phyloP scores from a whole-genome alignment of 176 grass and related monocot genomes.

The Echinochloa phyllopogon region DNA sequence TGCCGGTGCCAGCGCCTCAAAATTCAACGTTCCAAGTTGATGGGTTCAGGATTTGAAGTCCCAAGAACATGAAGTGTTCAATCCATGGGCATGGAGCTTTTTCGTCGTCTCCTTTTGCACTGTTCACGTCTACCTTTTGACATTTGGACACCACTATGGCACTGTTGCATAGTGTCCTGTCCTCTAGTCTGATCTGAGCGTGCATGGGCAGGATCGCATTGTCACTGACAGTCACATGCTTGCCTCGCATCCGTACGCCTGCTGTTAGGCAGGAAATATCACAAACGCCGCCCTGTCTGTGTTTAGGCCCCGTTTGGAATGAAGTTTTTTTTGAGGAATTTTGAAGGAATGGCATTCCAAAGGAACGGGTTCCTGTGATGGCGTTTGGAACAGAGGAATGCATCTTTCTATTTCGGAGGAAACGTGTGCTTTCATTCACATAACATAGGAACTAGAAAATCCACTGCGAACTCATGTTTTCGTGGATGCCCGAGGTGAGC shows the following conservation, averaged over 20 bases:
- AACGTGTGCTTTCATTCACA: no score
- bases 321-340: no score
- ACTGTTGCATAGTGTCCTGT: not conserved
- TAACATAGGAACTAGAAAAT: no score
- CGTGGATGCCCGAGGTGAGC: no score
- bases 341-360: no score
- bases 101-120: slow-evolving; percentile 31
- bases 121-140: slow-evolving; percentile 41
- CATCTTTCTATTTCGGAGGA: no score
- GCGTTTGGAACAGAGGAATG: no score
- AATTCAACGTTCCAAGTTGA: slow-evolving; percentile 46
- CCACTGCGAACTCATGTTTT: no score
- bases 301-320: no score
- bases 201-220: not conserved
- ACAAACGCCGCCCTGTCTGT: not conserved
- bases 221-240: slow-evolving; percentile 36
- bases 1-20: not conserved
- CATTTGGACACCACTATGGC: slow-evolving; percentile 10
- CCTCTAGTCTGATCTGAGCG: not conserved
- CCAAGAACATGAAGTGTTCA: slow-evolving; percentile 19
- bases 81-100: not conserved
- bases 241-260: not conserved
- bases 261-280: slow-evolving; percentile 9
- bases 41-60: slow-evolving; percentile 40
- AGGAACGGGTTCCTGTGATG: no score